Evolutionary conservation across 257 asterid species (phyloP), one percentile per base, ranked within the genome.

Genomic region (Parsonsia alboflavescens): DNA sequence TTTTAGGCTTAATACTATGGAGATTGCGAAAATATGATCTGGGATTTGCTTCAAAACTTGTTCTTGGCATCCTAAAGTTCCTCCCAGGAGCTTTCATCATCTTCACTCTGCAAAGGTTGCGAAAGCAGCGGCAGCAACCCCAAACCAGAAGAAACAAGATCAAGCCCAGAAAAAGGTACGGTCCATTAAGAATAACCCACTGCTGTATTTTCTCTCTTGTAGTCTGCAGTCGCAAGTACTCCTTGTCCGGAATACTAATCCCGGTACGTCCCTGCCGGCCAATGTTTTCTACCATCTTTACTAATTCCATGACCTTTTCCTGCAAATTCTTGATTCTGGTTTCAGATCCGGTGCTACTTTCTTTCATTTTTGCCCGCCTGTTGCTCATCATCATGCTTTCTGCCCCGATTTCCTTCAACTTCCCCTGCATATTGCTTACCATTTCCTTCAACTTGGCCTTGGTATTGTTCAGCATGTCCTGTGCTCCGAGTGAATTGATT

Each of bases 21-120:
- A 86, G 87, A 50, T 72, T 66, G 1, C 7, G 11, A 50, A 86
- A 84, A 57, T 86, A 84, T 1, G 56, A 78, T 53, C 7, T 52
- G 17, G 86, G 85, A 70, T 77, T 45, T 36, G 21, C n/a, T 77
- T 73, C 86, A 26, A 84, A 87, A 24, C 7, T 73, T 50, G 10
- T 4, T 66, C 87, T 84, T 4, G 48, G 72, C 79, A 86, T 84
- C 72, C 12, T 45, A 65, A 5, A 33, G 57, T 77, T 73, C 79
- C 84, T 73, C 22, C 85, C 87, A 0, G 85, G 88, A 22, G 86
- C 89, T 68, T 57, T 84, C 91, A 84, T 84, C 87, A 45, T 84
- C 86, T 72, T 28, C 0, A 21, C 8, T 5, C 82, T 22, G 21
- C 72, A 21, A 21, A 21, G 16, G 56, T 28, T 11, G 3, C 71